Conservation (phyloP, 306 rosid species). For the Canavalia gladiata region DNA sequence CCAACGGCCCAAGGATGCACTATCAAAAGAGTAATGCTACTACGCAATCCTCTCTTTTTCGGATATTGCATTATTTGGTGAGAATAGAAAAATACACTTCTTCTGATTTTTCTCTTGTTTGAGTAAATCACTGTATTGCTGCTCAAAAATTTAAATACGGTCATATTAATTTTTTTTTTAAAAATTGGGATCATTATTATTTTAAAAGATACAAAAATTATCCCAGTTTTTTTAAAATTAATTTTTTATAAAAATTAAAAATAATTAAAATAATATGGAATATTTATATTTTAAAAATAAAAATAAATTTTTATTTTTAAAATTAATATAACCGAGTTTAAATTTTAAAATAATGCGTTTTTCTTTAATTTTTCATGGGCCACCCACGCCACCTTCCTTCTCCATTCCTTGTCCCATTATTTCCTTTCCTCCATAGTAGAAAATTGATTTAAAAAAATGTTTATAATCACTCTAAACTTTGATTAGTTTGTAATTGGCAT, state of each 20-base stretch:
- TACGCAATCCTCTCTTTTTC: neutral
- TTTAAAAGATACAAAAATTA: no score
- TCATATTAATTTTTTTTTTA: no score
- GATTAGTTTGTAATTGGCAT: neutral
- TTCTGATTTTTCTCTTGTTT: neutral
- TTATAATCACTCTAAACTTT: neutral
- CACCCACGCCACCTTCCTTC: neutral
- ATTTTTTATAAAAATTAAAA: no score
- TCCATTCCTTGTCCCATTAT: neutral
- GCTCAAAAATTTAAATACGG: no score
- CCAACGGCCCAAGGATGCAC: slow-evolving; percentile 20
- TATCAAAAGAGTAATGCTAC: neutral
- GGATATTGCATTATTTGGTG: slow-evolving; percentile 1
- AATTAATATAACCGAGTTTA: no score
- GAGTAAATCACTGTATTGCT: no score
- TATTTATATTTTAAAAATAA: no score
- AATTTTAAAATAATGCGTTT: neutral
- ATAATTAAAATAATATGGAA: no score
- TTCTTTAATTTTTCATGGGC: neutral
- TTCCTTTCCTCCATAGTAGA: neutral
- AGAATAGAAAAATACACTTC: neutral
- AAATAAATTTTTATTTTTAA: no score
- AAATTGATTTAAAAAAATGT: no score
- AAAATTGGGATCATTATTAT: no score
- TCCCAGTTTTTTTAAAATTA: no score